Base-by-base conservation (phyloP, 768 basidiomycete genomes). In the Cystofilobasidium bisporidii region DNA sequence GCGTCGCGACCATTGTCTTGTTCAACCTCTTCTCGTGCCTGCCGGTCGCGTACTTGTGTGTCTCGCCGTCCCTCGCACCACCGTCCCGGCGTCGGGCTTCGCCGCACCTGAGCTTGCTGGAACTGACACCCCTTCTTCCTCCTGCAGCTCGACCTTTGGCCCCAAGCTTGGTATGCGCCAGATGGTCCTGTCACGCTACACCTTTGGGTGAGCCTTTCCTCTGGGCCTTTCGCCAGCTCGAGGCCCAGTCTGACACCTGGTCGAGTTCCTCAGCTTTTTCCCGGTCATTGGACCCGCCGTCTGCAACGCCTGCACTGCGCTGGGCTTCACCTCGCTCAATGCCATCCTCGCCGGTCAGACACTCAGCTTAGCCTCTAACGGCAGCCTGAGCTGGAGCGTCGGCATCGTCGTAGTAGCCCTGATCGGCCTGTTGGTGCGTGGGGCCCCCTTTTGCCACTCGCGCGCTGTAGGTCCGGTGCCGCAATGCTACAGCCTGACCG, bases 141-240 rank as follows among this genome's bases (percentile, higher is more conserved):
- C 28, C 38, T 47, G 17, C 61, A 83, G 82, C 67, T 77, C 83
- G n/a, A 84, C 85, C 3, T 88, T 87, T 77, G 88, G 89, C 15
- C 87, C 89, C 0, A 85, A 84, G 74, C 78, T 87, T 0, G 91
- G 91, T 15, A 82, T 86, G 73, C 82, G 89, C 24, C 86, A 91
- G 72, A 89, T 92, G 87, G 83, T 88, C 28, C 82, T 84, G 53
- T 85, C 89, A 3, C 77, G 83, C 30, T 85, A 83, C 73, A 81
- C 77, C 64, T 83, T 83, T 71, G 83, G 83, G 81, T 81, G 18
- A 11, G 78, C n/a, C 11, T 41, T 33, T n/a, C 61, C 55, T 66
- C 59, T 5, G 17, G 4, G 36, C 10, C 40, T 22, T 24, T 59
- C 33, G 6, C 17, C n/a, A n/a, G 11, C 14, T 32, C 56, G 40